Conservation (phyloP, 805 yeast genomes). For the Kazachstania viticola region DNA sequence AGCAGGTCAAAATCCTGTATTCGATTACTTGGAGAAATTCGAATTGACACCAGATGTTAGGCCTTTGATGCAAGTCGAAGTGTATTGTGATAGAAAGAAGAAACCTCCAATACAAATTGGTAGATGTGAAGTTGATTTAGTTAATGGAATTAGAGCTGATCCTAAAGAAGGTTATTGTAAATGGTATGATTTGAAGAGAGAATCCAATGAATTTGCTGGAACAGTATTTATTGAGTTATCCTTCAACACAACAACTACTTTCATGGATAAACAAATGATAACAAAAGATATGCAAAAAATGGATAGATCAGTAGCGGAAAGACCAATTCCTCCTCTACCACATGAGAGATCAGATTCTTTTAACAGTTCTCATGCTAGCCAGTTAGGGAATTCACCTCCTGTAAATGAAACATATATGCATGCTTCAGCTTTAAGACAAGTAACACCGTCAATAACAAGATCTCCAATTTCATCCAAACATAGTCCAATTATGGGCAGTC, state of each 20-base stretch:
- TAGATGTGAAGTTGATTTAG: slow-evolving; percentile 64
- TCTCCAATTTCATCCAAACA: neutral
- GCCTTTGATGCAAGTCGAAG: slow-evolving; percentile 55
- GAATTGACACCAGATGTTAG: slow-evolving; percentile 51
- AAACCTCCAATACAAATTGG: slow-evolving; percentile 83
- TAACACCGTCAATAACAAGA: slow-evolving; percentile 11
- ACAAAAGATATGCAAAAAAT: slow-evolving; percentile 9
- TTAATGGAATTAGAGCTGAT: slow-evolving; percentile 55
- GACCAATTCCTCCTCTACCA: slow-evolving; percentile 27
- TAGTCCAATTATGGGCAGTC: neutral
- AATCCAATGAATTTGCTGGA: slow-evolving; percentile 65
- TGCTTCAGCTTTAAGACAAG: slow-evolving; percentile 19
- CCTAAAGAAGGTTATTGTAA: slow-evolving; percentile 68
- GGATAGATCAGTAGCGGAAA: slow-evolving; percentile 19
- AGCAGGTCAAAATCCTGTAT: slow-evolving; percentile 91
- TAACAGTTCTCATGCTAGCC: neutral
- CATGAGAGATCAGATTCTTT: too few relatives aligned
- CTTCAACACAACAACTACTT: slow-evolving; percentile 48
- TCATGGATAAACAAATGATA: slow-evolving; percentile 4
- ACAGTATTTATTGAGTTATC: slow-evolving; percentile 85
- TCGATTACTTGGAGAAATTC: slow-evolving; percentile 70
- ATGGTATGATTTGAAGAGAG: slow-evolving; percentile 67
- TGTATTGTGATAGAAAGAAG: slow-evolving; percentile 64
- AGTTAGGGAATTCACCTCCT: neutral
- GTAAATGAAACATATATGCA: slow-evolving; percentile 13